Evolutionary conservation across 768 basidiomycete species (phyloP).

Genomic region (Lyophyllum decastes): DNA sequence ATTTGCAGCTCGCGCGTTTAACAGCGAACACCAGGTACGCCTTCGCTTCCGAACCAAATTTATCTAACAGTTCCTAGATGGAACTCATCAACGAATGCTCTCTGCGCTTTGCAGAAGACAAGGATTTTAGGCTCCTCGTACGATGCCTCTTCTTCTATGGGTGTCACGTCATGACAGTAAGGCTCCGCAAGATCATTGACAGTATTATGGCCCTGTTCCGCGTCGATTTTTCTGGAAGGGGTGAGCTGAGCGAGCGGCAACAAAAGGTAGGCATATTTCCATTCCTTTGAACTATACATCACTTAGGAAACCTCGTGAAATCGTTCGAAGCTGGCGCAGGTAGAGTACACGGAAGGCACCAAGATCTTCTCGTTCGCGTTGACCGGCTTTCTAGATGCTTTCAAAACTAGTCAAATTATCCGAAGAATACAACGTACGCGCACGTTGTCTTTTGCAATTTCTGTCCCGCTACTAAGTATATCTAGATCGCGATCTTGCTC

Average conservation of each 20-base stretch:
- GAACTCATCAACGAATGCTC: constrained; percentile 91
- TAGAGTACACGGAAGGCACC: constrained; percentile 19
- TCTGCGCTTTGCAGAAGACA: constrained; percentile 86
- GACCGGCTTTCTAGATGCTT: constrained; percentile 61
- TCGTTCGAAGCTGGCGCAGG: constrained; percentile 76
- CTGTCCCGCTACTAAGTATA: constrained; percentile 12
- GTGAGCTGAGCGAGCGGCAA: constrained; percentile 91
- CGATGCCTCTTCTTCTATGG: background rate
- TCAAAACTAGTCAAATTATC: constrained; percentile 89
- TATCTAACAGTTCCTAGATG: constrained; percentile 52
- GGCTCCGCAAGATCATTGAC: constrained; percentile 77
- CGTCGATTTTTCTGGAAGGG: constrained; percentile 91
- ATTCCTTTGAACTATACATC: background rate
- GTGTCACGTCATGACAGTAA: constrained; percentile 11
- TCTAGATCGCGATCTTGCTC: constrained; percentile 78
- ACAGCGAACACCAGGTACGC: constrained; percentile 86
- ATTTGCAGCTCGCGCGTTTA: constrained; percentile 77
- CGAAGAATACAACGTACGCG: constrained; percentile 83
- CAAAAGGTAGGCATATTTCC: constrained; percentile 61
- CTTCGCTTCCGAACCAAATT: background rate
- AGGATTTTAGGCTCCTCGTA: constrained; percentile 76
- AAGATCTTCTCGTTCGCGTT: background rate
- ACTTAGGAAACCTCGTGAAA: constrained; percentile 10
- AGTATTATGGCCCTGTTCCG: constrained; percentile 98
- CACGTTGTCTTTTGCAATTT: constrained; percentile 1